phyloP scores from a whole-genome alignment of 108 stramenopile genomes.

The Cyclotella baltica region DNA sequence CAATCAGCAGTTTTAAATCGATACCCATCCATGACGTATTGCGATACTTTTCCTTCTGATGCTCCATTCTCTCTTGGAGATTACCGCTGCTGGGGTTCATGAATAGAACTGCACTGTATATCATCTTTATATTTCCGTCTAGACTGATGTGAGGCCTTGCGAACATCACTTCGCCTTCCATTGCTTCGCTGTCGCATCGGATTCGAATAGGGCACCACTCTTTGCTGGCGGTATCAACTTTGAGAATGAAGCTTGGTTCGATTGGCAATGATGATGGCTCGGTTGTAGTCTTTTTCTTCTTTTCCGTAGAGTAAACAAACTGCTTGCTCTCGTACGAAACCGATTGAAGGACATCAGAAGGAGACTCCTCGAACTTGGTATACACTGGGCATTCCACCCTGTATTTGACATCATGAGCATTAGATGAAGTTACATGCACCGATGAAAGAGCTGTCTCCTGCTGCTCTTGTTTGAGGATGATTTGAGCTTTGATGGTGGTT shows the following conservation, averaged over 20 bases:
- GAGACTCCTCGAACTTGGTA: not conserved
- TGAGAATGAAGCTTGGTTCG: not conserved
- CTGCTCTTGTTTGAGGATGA: not conserved
- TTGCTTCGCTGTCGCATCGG: not conserved
- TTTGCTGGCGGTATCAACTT: not conserved
- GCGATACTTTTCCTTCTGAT: not conserved
- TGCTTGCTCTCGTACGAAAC: not conserved
- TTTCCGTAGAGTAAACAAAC: not conserved
- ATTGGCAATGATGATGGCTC: not conserved
- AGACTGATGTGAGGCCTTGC: not conserved
- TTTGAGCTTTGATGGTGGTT: not conserved
- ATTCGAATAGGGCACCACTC: constrained; percentile 5
- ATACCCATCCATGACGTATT: not conserved
- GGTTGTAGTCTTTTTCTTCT: not conserved
- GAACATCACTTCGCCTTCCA: constrained; percentile 17
- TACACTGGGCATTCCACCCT: not conserved
- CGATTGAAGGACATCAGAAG: not conserved
- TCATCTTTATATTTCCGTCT: not conserved
- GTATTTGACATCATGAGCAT: not conserved
- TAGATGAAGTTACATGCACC: not conserved
- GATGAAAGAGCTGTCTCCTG: not conserved
- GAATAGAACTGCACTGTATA: constrained; percentile 4
- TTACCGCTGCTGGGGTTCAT: not conserved
- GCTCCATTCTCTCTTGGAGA: not conserved
- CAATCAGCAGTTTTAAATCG: not conserved